Evolutionary conservation across 169 alveolate genomes (phyloP).

Genomic region (Prorocentrum cordatum): DNA sequence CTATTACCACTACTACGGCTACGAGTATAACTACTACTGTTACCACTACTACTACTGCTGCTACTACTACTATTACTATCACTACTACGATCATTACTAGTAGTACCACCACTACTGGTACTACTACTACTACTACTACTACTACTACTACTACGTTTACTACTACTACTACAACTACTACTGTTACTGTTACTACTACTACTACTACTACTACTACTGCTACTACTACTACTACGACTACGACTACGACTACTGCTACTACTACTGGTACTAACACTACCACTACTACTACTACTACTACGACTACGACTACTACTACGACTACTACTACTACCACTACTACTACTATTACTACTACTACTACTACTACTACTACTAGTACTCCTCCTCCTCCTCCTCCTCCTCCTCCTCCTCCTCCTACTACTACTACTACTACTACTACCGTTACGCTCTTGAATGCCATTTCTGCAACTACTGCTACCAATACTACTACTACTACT

Average conservation of each 20-base stretch:
- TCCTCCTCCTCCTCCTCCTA: too few species aligned
- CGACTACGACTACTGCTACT: background rate
- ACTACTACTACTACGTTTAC: background rate
- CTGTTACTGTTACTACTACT: background rate
- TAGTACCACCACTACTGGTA: background rate
- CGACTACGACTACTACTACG: too few species aligned
- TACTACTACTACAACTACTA: background rate
- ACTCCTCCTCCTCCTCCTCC: too few species aligned
- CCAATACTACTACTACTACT: too few species aligned
- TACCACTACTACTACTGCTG: background rate
- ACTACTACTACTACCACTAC: too few species aligned
- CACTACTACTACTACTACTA: background rate
- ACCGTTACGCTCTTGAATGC: too few species aligned
- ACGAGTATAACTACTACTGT: background rate
- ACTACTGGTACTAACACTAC: background rate
- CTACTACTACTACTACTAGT: too few species aligned
- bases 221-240: background rate
- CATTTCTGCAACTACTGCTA: too few species aligned
- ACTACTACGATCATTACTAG: background rate
- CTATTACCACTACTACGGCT: background rate
- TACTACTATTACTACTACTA: too few species aligned
- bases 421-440: too few species aligned
- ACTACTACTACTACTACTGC: background rate
- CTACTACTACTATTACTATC: background rate
- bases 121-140: background rate